Evolutionary conservation across 306 rosid genomes (phyloP), one percentile per base, ranked within the genome.

Genomic region (Cyamopsis tetragonoloba): DNA sequence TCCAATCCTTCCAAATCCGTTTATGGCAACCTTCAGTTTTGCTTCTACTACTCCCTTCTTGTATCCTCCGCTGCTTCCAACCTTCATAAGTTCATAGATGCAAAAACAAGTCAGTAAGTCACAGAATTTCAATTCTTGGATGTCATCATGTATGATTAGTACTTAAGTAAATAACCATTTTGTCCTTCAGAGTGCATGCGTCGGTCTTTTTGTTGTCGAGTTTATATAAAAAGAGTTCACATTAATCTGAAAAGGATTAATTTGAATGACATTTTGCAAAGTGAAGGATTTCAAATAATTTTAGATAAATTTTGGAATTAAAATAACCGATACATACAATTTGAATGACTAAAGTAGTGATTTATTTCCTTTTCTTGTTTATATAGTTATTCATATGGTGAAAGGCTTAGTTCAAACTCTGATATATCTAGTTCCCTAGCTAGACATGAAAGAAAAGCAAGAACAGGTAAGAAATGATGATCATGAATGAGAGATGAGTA

Each of bases 1-100:
- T 14, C 98, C 98, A 37, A 92, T 92, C 65, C 98, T 87, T 17
- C 98, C 98, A 41, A 89, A 92, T 10, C 98, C 98, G 55, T 92
- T 92, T 34, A 92, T 92, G 7, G 98, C 98, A 26, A 92, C 98
- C 81, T 87, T 92, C 55, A 92, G 75, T 62, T 92, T 89, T 17
- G 98, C 98, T 70, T 89, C 96, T 14, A 47, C 73, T 6, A 85
- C 81, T 10, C 87, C 87, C 70, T 66, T 89, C 79, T 66, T 87
- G 87, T 81, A 82, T 37, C 81, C 75, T 58, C 88, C 91, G 6
- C 82, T 86, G 42, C 81, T 85, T 67, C 82, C 80, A 62, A 84
- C 86, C 92, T 88, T 66, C 42, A 80, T 7, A 49, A n/a, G 28
- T 32, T 17, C 30, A 60, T 19, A 51, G 5, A 50, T 47, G 1